These are phyloP conservation scores for Chytriomyces confervae DNA, from an alignment of 192 early-diverging fungal genomes.

Conservation along the genomic window DNA sequence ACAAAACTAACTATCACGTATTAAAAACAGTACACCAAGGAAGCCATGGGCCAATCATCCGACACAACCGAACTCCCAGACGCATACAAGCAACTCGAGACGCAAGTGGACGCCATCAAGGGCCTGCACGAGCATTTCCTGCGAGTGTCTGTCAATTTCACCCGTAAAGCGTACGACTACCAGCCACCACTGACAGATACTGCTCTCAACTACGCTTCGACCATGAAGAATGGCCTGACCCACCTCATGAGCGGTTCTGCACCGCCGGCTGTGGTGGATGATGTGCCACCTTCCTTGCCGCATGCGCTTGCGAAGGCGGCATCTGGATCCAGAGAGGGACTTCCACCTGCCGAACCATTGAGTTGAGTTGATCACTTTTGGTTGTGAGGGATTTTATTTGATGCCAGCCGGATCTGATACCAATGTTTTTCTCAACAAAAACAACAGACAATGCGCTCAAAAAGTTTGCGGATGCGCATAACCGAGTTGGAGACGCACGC, in stretches of 20 bases:
- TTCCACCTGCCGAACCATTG: constrained; percentile 7
- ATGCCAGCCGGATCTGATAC: background rate
- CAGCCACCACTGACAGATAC: constrained; percentile 75
- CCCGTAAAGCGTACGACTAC: constrained; percentile 78
- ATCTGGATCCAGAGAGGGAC: background rate
- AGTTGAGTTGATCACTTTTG: background rate
- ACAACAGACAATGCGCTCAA: constrained; percentile 73
- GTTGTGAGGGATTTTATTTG: background rate
- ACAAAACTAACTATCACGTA: background rate
- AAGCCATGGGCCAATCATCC: constrained; percentile 79
- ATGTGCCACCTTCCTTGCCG: constrained; percentile 16
- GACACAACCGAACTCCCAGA: constrained; percentile 92
- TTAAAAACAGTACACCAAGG: constrained; percentile 79
- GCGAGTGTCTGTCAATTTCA: constrained; percentile 76
- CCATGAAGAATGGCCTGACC: constrained; percentile 44
- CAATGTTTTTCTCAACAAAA: too few species aligned
- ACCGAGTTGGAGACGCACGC: constrained; percentile 82
- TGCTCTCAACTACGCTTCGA: constrained; percentile 72
- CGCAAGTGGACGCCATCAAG: constrained; percentile 81
- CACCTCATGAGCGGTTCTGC: background rate
- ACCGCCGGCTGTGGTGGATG: background rate
- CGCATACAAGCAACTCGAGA: constrained; percentile 91
- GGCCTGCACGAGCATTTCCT: constrained; percentile 72
- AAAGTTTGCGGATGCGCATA: constrained; percentile 84
- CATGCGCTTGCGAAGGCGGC: constrained; percentile 33